Evolutionary conservation across 768 basidiomycete species (phyloP), one percentile per base, ranked within the genome.

Genomic region (Arthromyces matolae): DNA sequence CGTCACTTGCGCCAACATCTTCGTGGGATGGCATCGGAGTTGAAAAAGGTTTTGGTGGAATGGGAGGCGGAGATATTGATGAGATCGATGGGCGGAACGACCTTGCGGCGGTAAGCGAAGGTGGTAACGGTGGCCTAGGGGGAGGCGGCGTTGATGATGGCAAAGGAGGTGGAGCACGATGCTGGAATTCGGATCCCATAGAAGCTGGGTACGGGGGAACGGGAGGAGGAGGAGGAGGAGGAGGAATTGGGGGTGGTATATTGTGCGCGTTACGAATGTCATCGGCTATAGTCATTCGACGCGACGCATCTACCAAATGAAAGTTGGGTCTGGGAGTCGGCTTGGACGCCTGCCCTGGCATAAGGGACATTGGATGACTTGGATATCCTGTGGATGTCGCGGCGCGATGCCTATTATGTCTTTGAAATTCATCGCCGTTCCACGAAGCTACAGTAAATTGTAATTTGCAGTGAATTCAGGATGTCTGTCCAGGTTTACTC

Each of bases 21-120:
- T 36, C 28, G 13, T 23, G 41, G n/a, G 42, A 13, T 6, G 34
- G 28, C 12, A 20, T 13, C 24, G 42, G 50, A 23, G 27, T 12
- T 19, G 24, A 2, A 44, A 47, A 49, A 44, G 75, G 73, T 53
- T 72, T 74, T 2, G 73, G 68, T 5, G 73, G 73, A 28, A 72
- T 39, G 7, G 70, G 69, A 8, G 76, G 75, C 3, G 64, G 61
- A 0, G 61, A 51, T 54, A 45, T 24, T 29, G 53, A 52, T 49
- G 53, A 42, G n/a, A n/a, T n/a, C 52, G 47, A 22, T 55, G 27
- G 12, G 42, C 42, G 8, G n/a, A n/a, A n/a, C n/a, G n/a, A n/a
- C n/a, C n/a, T n/a, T n/a, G 48, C 22, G 16, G 33, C 23, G 10
- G 48, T 39, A 7, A 54, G 33, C 8, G 49, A 37, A 14, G 41